Evolutionary conservation across 2,329 filamentous ascomycete genomes (phyloP).

Genomic region (Beauveria asiatica): DNA sequence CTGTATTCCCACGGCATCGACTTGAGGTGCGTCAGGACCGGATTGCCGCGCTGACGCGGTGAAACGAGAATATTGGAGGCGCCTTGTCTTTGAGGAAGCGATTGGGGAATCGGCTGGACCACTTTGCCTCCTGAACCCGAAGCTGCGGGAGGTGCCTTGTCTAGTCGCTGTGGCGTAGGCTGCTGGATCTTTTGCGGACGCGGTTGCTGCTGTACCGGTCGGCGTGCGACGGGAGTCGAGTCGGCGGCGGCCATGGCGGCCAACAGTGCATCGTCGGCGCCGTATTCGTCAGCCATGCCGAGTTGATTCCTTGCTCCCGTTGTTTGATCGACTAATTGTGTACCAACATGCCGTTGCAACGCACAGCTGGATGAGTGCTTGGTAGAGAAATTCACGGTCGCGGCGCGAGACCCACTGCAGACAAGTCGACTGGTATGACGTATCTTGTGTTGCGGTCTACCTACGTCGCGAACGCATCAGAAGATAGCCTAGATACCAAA

Average conservation of each 20-base stretch:
- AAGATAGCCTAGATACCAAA: too few species aligned
- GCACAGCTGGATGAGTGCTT: neutral
- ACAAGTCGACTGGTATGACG: neutral
- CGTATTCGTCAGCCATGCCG: constrained; percentile 46
- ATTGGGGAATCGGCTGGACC: constrained; percentile 82
- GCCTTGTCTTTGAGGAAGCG: constrained; percentile 54
- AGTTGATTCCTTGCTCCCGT: neutral
- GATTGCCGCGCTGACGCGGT: constrained; percentile 88
- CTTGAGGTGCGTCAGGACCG: constrained; percentile 74
- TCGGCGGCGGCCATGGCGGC: constrained; percentile 46
- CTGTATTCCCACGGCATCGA: constrained; percentile 92
- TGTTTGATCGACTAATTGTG: neutral
- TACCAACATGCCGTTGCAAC: neutral
- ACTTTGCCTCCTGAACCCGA: constrained; percentile 43
- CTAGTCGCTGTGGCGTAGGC: constrained; percentile 48
- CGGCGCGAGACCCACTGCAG: neutral
- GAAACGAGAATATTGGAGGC: constrained; percentile 83
- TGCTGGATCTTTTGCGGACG: constrained; percentile 35
- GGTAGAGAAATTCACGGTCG: neutral
- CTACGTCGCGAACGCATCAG: too few species aligned
- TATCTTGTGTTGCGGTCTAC: neutral
- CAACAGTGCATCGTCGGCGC: constrained; percentile 47
- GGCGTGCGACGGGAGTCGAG: constrained; percentile 19
- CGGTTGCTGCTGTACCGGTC: constrained; percentile 27
- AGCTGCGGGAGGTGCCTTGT: constrained; percentile 33